Evolutionary conservation across 1,139 yeast genomes (phyloP), one percentile per base, ranked within the genome.

Genomic region (Candida albicans): DNA sequence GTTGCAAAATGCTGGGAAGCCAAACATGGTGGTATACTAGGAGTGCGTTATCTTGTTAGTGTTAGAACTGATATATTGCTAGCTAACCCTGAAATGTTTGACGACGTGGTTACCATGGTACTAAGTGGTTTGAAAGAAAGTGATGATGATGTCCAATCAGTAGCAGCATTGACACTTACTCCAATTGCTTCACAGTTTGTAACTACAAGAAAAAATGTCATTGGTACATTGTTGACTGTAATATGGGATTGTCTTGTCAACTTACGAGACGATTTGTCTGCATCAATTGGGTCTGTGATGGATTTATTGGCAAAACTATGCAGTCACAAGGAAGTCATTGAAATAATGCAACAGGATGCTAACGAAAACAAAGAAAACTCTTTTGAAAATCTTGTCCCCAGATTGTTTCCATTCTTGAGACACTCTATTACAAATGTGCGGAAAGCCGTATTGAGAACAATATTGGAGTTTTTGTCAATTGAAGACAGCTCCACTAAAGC

Each of bases 141-240:
- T 48, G 96, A 91, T 56, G 99, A 93, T 63, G 99, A 95, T 61
- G 98, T 95, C 22, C 97, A 95, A 62, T 90, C 97, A 11, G 96
- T 93, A 39, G 91, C 96, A 15, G 99, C 99, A 0, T 87, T 96
- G 7, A 89, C 96, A 1, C 70, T 95, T 47, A 75, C 95, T 0
- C 99, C 99, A 2, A 88, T 93, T 42, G 93, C 96, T 1, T 75
- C 78, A 14, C 90, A 89, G 53, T 87, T 93, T 62, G 95, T 93
- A 14, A 69, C 77, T 29, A 70, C 86, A 35, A 79, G 85, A 43
- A 70, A 81, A 24, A 73, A 75, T 33, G 70, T 82, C 4, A 82
- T 91, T 12, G 83, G 81, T 44, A 70, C 80, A 11, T 75, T 93
- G 25, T 70, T 93, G 35, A 74, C 78, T 15, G 95, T 90, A 1